A percentile compares a stretch with the other conserved stretches of the same genome.
These are phyloP conservation scores for Pseudoscleropodium purum DNA, from an alignment of 225 moss, liverwort and hornwort genomes.

Conservation along the genomic window DNA sequence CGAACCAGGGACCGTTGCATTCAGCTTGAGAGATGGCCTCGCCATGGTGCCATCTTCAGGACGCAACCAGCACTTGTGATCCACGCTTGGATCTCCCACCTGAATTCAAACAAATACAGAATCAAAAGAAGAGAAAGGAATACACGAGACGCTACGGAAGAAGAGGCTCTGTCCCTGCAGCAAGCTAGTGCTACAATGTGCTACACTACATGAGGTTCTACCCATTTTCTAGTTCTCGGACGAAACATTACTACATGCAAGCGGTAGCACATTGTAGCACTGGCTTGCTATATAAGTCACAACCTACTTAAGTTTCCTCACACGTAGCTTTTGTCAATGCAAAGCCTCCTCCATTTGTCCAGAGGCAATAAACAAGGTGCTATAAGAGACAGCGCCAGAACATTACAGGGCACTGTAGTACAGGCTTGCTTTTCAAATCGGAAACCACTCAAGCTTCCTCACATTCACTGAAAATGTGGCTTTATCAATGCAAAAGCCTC, in stretches of 20 bases:
- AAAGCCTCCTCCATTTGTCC: not conserved
- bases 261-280: not conserved
- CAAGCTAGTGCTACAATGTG: not conserved
- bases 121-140: not conserved
- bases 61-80: constrained; percentile 68
- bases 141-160: too few relatives aligned
- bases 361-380: not conserved
- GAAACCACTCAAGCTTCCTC: not conserved
- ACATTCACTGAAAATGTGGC: not conserved
- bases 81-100: constrained; percentile 49
- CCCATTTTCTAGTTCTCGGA: not conserved
- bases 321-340: not conserved
- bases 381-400: not conserved
- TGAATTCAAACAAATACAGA: not conserved
- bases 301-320: not conserved
- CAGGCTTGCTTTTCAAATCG: not conserved
- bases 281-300: not conserved
- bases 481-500: not conserved
- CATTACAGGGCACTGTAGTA: not conserved
- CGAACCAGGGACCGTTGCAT: constrained; percentile 32
- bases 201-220: not conserved
- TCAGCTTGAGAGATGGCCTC: constrained; percentile 34
- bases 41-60: constrained; percentile 45
- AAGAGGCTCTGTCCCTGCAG: too few relatives aligned
- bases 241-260: not conserved